These are phyloP conservation scores for Xylaria sp. DNA, from an alignment of 2,329 filamentous ascomycete genomes.

Conservation along the genomic window DNA sequence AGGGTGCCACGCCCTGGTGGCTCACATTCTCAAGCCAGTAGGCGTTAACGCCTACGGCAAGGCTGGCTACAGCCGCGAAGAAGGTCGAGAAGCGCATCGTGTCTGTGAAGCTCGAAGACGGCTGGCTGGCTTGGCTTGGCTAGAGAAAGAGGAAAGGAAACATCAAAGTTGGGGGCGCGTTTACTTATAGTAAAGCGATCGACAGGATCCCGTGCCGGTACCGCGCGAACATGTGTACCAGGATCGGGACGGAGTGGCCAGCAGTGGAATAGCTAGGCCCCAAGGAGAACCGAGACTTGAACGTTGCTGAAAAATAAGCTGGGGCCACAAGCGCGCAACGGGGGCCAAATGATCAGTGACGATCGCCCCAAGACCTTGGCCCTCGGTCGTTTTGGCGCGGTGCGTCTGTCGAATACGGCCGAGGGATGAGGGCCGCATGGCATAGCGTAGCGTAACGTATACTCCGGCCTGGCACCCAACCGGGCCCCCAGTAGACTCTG, in stretches of 20 bases:
- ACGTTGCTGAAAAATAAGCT: constrained; percentile 26
- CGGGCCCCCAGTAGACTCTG: constrained; percentile 9
- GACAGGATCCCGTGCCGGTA: constrained; percentile 32
- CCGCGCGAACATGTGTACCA: constrained; percentile 27
- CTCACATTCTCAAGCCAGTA: constrained; percentile 50
- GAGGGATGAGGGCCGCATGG: constrained; percentile 23
- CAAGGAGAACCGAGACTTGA: constrained; percentile 23
- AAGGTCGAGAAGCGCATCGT: constrained; percentile 49
- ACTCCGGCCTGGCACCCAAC: constrained; percentile 17
- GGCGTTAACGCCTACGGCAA: constrained; percentile 48
- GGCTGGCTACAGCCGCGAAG: constrained; percentile 47
- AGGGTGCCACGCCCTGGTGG: constrained; percentile 59
- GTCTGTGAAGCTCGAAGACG: constrained; percentile 31
- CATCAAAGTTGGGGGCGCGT: constrained; percentile 37
- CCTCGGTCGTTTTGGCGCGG: constrained; percentile 36
- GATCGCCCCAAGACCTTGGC: constrained; percentile 38
- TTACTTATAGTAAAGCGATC: constrained; percentile 42
- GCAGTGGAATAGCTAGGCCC: constrained; percentile 29
- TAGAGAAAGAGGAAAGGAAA: constrained; percentile 29
- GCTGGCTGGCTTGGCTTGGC: constrained; percentile 23
- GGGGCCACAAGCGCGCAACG: constrained; percentile 32
- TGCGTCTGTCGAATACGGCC: constrained; percentile 33
- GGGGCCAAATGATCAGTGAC: constrained; percentile 38
- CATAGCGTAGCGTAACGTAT: constrained; percentile 5
- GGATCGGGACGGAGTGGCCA: constrained; percentile 27